phyloP scores from a whole-genome alignment of 805 yeast genomes.

The Cyberlindnera galapagoensis region DNA sequence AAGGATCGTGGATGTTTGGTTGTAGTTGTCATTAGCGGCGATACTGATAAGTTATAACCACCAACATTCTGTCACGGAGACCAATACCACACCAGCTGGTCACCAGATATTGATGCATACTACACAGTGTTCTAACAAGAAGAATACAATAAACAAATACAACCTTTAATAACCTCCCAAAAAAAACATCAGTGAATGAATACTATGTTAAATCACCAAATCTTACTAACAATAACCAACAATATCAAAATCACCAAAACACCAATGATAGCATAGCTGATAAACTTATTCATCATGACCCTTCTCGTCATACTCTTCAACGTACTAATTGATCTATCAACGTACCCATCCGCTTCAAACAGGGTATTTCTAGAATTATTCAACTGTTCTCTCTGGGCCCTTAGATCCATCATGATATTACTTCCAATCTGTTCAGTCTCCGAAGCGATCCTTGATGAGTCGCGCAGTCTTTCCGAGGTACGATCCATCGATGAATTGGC shows the following conservation, averaged over 20 bases:
- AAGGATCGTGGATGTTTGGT: no score
- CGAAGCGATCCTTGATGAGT: constrained; percentile 82
- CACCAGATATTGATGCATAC: no score
- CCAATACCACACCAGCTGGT: no score
- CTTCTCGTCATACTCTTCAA: constrained; percentile 88
- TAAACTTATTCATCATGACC: constrained; percentile 83
- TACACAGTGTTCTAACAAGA: no score
- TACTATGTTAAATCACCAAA: constrained; percentile 21
- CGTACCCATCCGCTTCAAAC: constrained; percentile 86
- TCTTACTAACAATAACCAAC: constrained; percentile 75
- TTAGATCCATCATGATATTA: constrained; percentile 76
- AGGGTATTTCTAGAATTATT: constrained; percentile 79
- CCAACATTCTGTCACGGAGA: no score
- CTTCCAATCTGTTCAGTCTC: constrained; percentile 94
- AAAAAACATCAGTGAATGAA: no score
- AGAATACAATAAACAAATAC: no score
- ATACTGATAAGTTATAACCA: no score
- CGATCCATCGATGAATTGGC: constrained; percentile 79
- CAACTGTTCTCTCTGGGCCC: constrained; percentile 92
- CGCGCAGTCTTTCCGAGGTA: constrained; percentile 75
- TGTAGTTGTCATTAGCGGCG: no score
- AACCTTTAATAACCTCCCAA: no score
- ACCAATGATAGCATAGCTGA: constrained; percentile 87
- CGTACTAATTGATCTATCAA: constrained; percentile 83
- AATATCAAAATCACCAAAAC: constrained; percentile 76